Percentiles rank a stretch among this genome's conserved stretches.
These are phyloP conservation scores for Raphanus sativus DNA, from an alignment of 345 rosid genomes.

Conservation along the genomic window DNA sequence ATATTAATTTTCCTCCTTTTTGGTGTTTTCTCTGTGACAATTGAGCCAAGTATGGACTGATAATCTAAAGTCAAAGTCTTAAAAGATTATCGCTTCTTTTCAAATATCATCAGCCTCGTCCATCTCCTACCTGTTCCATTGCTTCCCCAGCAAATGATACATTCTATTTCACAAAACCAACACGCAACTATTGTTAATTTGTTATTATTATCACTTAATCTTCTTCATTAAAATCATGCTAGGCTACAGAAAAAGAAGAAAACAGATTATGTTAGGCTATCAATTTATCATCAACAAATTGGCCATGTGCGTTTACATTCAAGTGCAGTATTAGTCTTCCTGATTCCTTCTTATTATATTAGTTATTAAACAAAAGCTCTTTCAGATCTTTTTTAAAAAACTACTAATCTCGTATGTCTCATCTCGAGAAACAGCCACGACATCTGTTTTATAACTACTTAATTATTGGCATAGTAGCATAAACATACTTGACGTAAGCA, in stretches of 20 bases:
- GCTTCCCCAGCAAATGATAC: slow-evolving; percentile 40
- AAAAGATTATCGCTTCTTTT: slow-evolving; percentile 20
- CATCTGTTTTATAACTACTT: slow-evolving; percentile 8
- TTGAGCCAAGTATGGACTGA: slow-evolving; percentile 37
- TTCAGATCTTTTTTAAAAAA: neutral
- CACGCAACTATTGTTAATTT: slow-evolving; percentile 13
- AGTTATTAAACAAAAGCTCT: slow-evolving; percentile 15
- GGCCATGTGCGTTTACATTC: slow-evolving; percentile 32
- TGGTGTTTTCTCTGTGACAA: slow-evolving; percentile 11
- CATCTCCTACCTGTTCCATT: slow-evolving; percentile 40
- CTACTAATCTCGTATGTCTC: slow-evolving; percentile 31
- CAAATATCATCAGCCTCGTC: slow-evolving; percentile 31
- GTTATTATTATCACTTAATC: neutral
- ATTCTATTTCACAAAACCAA: slow-evolving; percentile 32
- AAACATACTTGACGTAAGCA: slow-evolving; percentile 8
- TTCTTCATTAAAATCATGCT: neutral
- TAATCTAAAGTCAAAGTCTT: slow-evolving; percentile 33
- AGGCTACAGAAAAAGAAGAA: neutral
- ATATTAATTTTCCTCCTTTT: neutral
- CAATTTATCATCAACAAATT: slow-evolving; percentile 15
- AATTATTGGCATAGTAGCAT: neutral
- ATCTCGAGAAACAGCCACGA: slow-evolving; percentile 40
- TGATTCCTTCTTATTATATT: slow-evolving; percentile 10
- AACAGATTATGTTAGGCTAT: neutral
- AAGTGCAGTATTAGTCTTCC: slow-evolving; percentile 30